Percentiles rank a stretch among this genome's conserved stretches.
Conservation (phyloP, 2,329 filamentous ascomycete genomes). For the Pseudocercospora ulei region DNA sequence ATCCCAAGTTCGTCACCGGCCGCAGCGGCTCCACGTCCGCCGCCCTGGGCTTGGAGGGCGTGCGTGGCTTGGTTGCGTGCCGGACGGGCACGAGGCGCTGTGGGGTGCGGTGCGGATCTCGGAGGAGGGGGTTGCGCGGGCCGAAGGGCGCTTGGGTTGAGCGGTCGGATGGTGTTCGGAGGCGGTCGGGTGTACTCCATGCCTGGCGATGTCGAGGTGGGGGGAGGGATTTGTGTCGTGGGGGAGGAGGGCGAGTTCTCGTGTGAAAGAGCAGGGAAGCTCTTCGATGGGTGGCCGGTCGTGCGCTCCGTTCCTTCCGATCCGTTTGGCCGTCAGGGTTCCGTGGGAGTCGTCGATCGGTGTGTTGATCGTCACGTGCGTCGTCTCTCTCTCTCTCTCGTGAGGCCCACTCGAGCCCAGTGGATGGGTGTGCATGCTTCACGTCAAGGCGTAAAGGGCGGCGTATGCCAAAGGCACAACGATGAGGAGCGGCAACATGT, state of each 20-base stretch:
- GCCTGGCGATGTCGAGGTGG: background rate
- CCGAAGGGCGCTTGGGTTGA: too few species aligned
- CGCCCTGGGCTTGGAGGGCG: background rate
- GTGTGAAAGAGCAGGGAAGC: conserved; percentile 2
- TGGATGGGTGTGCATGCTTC: conserved; percentile 2
- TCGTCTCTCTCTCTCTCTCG: background rate
- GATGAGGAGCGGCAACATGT: conserved; percentile 15
- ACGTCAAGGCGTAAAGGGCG: conserved; percentile 17
- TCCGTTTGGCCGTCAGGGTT: background rate
- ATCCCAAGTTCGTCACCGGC: conserved; percentile 3
- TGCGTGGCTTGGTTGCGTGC: background rate
- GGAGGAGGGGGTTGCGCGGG: too few species aligned
- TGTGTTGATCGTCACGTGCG: background rate
- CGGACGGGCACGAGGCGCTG: background rate
- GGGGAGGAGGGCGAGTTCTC: background rate
- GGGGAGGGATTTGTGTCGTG: background rate
- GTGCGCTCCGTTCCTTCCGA: conserved; percentile 4
- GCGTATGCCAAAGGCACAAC: conserved; percentile 17
- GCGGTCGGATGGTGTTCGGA: conserved; percentile 1
- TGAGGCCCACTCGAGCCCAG: too few species aligned
- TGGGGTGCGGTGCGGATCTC: background rate
- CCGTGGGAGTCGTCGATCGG: background rate
- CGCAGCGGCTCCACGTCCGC: conserved; percentile 2
- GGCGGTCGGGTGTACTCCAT: background rate
- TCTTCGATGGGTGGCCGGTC: conserved; percentile 5